These are phyloP conservation scores for Trametes cubensis DNA, from an alignment of 768 basidiomycete species.

Conservation along the genomic window DNA sequence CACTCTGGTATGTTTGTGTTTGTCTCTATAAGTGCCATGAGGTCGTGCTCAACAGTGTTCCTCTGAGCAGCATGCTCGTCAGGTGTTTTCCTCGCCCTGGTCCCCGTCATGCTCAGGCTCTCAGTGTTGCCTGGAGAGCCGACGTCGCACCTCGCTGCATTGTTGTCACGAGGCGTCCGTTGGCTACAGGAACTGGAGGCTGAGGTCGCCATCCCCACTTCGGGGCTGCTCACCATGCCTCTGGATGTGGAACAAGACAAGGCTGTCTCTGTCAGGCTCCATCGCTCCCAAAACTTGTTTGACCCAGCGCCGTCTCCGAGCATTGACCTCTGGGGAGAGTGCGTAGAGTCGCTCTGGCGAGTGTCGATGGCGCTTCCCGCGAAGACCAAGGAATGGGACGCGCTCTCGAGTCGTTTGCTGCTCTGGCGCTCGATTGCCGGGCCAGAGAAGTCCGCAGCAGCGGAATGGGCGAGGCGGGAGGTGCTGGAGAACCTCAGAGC, in stretches of 20 bases:
- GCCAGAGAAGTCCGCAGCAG: slow-evolving; percentile 38
- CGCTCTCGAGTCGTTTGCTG: slow-evolving; percentile 55
- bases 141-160: background rate
- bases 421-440: slow-evolving; percentile 56
- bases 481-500: slow-evolving; percentile 31
- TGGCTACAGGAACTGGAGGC: slow-evolving; percentile 21
- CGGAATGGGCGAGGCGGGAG: slow-evolving; percentile 60
- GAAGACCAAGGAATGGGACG: slow-evolving; percentile 48
- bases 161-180: slow-evolving; percentile 6
- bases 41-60: no score
- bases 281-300: slow-evolving; percentile 33
- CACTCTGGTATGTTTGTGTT: slow-evolving; percentile 29
- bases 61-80: slow-evolving; percentile 8
- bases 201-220: slow-evolving; percentile 15
- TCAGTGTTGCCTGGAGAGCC: slow-evolving; percentile 12
- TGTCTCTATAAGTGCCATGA: no score
- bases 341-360: slow-evolving; percentile 61
- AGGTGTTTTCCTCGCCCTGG: slow-evolving; percentile 1
- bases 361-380: slow-evolving; percentile 45
- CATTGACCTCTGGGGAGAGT: slow-evolving; percentile 50
- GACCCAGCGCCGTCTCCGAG: slow-evolving; percentile 33
- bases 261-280: slow-evolving; percentile 1
- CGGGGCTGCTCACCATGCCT: background rate
- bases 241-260: background rate
- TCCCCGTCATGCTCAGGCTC: slow-evolving; percentile 18